Evolutionary conservation across 495 filamentous ascomycete genomes (phyloP).

Genomic region (Darksidea phi): DNA sequence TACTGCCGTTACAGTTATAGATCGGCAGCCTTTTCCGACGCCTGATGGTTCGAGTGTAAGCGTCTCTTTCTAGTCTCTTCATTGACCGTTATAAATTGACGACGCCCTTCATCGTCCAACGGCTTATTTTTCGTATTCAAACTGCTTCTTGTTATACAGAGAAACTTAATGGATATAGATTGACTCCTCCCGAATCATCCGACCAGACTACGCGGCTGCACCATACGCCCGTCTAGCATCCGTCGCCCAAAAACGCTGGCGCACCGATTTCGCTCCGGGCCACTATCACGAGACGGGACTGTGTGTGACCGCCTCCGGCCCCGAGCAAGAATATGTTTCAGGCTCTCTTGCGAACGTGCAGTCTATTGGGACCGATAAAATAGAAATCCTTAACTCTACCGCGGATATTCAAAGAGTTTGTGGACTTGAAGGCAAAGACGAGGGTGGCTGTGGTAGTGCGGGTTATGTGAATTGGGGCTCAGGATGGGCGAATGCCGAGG

Average conservation of each 20-base stretch:
- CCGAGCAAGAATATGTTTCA: conserved; percentile 59
- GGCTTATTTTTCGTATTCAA: too few species aligned
- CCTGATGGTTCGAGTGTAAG: conserved; percentile 35
- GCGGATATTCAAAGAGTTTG: conserved; percentile 52
- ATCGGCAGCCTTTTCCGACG: conserved; percentile 52
- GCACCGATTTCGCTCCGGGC: conserved; percentile 58
- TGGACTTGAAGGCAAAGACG: conserved; percentile 46
- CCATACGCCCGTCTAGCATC: conserved; percentile 63
- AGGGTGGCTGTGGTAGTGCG: conserved; percentile 51
- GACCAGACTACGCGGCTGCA: conserved; percentile 61
- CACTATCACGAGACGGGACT: conserved; percentile 77
- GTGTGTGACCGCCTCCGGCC: conserved; percentile 59
- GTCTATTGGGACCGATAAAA: conserved; percentile 38
- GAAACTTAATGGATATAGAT: too few species aligned
- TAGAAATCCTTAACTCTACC: conserved; percentile 39
- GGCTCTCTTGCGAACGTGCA: conserved; percentile 65
- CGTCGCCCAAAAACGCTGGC: conserved; percentile 69
- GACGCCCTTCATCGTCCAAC: too few species aligned
- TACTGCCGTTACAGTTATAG: conserved; percentile 56
- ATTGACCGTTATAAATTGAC: too few species aligned
- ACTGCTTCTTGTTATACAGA: too few species aligned
- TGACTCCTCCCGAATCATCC: conserved; percentile 55
- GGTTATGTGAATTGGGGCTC: conserved; percentile 80
- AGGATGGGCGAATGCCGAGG: conserved; percentile 85
- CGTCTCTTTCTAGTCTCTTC: not conserved